Evolutionary conservation across 805 yeast species (phyloP).

Genomic region (Metschnikowia matae): DNA sequence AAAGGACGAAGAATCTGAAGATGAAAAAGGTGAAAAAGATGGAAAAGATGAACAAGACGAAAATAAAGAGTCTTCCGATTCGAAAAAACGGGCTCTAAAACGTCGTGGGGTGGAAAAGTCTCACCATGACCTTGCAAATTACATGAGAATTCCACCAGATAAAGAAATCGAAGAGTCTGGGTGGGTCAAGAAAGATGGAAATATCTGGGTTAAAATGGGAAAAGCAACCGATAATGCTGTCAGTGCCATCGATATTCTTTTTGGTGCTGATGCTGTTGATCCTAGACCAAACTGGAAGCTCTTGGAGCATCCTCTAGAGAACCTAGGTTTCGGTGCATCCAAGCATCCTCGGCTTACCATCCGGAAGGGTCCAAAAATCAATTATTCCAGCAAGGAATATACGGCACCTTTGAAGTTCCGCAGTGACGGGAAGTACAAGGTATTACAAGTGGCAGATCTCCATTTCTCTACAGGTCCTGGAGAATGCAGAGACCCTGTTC

Average conservation of each 20-base stretch:
- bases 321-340: constrained; percentile 18
- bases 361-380: constrained; percentile 32
- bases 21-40: not conserved
- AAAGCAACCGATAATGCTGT: constrained; percentile 36
- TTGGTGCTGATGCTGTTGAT: constrained; percentile 69
- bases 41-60: not conserved
- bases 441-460: constrained; percentile 85
- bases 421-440: constrained; percentile 56
- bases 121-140: constrained; percentile 19
- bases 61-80: not conserved
- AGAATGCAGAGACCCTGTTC: constrained; percentile 68
- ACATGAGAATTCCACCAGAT: constrained; percentile 29
- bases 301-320: constrained; percentile 26
- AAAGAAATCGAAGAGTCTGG: constrained; percentile 36
- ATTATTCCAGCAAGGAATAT: constrained; percentile 24
- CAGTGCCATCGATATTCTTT: constrained; percentile 63
- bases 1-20: not conserved
- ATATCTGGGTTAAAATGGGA: constrained; percentile 61
- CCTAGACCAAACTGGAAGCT: constrained; percentile 69
- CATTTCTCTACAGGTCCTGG: constrained; percentile 89
- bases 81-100: not conserved
- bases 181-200: constrained; percentile 46
- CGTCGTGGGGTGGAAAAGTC: constrained; percentile 17
- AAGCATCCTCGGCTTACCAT: constrained; percentile 27
- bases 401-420: constrained; percentile 34